A percentile compares a stretch with the other conserved stretches of the same genome.
These are phyloP conservation scores for Curvularia sp. DNA, from an alignment of 2,329 filamentous ascomycete species.

Conservation along the genomic window DNA sequence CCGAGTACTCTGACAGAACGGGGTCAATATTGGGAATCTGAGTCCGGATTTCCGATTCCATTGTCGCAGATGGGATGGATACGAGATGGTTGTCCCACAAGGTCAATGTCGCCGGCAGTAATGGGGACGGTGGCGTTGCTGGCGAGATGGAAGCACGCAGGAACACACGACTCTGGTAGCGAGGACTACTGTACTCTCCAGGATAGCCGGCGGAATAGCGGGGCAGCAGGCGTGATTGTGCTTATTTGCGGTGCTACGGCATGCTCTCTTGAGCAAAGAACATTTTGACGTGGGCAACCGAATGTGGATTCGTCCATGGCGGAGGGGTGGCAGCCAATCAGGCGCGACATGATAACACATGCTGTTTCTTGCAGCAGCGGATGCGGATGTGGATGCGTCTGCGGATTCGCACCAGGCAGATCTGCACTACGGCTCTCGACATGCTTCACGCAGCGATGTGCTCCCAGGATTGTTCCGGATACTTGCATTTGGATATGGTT, in stretches of 20 bases:
- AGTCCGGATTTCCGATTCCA: slow-evolving; percentile 88
- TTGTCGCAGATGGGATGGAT: slow-evolving; percentile 51
- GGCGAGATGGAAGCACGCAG: slow-evolving; percentile 25
- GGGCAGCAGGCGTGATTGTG: slow-evolving; percentile 28
- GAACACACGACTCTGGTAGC: slow-evolving; percentile 25
- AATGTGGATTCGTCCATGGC: slow-evolving; percentile 29
- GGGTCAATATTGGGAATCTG: slow-evolving; percentile 88
- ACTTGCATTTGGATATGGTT: slow-evolving; percentile 30
- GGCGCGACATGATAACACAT: slow-evolving; percentile 20
- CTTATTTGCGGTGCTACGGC: slow-evolving; percentile 31
- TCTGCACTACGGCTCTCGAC: slow-evolving; percentile 30
- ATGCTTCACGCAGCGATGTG: slow-evolving; percentile 31
- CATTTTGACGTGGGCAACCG: slow-evolving; percentile 31
- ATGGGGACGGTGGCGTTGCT: slow-evolving; percentile 33
- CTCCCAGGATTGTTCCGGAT: slow-evolving; percentile 39
- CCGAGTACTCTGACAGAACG: slow-evolving; percentile 88
- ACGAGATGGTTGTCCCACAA: slow-evolving; percentile 28
- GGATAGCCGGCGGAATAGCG: slow-evolving; percentile 22
- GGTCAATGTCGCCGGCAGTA: slow-evolving; percentile 20
- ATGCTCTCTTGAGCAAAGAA: slow-evolving; percentile 24
- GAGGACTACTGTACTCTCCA: slow-evolving; percentile 2
- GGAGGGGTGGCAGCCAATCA: slow-evolving; percentile 33
- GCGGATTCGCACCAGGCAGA: slow-evolving; percentile 21
- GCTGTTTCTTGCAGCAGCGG: slow-evolving; percentile 3
- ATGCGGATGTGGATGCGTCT: slow-evolving; percentile 11